Evolutionary conservation across 2,329 filamentous ascomycete genomes (phyloP).

Genomic region (Beauveria sp.): DNA sequence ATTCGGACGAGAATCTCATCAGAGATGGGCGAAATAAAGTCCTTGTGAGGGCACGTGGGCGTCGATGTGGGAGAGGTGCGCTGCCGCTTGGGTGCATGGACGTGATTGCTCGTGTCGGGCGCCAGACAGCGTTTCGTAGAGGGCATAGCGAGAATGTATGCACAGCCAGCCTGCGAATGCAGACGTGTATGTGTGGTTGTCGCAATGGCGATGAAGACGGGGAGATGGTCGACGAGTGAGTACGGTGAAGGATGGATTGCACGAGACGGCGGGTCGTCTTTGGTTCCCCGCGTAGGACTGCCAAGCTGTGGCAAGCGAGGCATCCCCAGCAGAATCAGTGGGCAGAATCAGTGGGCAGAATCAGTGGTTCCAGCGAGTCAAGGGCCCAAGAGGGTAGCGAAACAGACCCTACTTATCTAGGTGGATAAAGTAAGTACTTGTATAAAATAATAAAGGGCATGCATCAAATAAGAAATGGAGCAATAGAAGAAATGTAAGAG

Average conservation of each 20-base stretch:
- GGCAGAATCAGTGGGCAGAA: no score
- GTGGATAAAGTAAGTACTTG: no score
- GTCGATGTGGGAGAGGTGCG: background rate
- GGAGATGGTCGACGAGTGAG: background rate
- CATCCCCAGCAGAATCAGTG: no score
- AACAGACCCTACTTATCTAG: no score
- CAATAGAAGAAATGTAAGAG: no score
- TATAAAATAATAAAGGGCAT: no score
- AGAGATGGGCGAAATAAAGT: slow-evolving; percentile 67
- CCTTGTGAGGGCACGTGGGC: slow-evolving; percentile 21
- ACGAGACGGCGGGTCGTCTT: background rate
- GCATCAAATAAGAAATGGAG: no score
- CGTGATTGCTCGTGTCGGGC: background rate
- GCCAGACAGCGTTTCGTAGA: background rate
- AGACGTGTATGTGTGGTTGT: background rate
- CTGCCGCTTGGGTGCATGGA: background rate
- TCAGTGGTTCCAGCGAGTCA: no score
- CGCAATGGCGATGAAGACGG: background rate
- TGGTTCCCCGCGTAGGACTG: no score
- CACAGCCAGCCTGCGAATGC: background rate
- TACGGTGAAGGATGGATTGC: background rate
- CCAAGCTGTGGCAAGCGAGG: no score
- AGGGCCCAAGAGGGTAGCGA: no score
- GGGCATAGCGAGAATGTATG: background rate
- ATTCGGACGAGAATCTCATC: slow-evolving; percentile 85